Evolutionary conservation across 257 asterid species (phyloP).

Genomic region (Linaria vulgaris): DNA sequence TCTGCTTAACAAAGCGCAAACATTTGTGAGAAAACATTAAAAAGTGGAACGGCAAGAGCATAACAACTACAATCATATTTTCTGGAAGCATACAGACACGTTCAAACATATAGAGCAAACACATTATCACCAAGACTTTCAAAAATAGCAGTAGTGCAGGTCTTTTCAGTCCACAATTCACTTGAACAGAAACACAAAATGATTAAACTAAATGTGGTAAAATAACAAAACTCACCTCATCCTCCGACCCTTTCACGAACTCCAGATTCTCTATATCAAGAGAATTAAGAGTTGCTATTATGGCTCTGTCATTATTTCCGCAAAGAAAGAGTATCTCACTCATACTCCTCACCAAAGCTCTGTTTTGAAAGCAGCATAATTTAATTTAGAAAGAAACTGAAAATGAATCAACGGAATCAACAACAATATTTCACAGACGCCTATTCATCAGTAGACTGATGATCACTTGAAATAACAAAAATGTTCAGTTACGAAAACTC

Average conservation of each 20-base stretch:
- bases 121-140: not conserved
- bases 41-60: constrained; percentile 1
- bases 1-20: constrained; percentile 38
- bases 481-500: too few relatives aligned
- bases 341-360: constrained; percentile 93
- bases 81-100: not conserved
- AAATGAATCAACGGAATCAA: constrained; percentile 1
- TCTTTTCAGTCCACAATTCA: not conserved
- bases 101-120: not conserved
- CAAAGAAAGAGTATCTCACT: constrained; percentile 88
- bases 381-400: constrained; percentile 16
- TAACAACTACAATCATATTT: constrained; percentile 7
- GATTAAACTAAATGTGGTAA: not conserved
- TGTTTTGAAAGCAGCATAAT: constrained; percentile 37
- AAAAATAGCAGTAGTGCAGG: constrained; percentile 7
- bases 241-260: constrained; percentile 45
- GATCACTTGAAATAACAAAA: too few relatives aligned
- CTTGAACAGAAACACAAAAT: constrained; percentile 2
- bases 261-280: constrained; percentile 38
- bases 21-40: not conserved
- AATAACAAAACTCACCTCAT: constrained; percentile 55
- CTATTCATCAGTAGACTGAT: too few relatives aligned
- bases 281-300: constrained; percentile 61
- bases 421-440: not conserved
- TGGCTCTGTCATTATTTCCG: constrained; percentile 71